phyloP scores from a whole-genome alignment of 257 asterid species.

The Solanum bulbocastanum region DNA sequence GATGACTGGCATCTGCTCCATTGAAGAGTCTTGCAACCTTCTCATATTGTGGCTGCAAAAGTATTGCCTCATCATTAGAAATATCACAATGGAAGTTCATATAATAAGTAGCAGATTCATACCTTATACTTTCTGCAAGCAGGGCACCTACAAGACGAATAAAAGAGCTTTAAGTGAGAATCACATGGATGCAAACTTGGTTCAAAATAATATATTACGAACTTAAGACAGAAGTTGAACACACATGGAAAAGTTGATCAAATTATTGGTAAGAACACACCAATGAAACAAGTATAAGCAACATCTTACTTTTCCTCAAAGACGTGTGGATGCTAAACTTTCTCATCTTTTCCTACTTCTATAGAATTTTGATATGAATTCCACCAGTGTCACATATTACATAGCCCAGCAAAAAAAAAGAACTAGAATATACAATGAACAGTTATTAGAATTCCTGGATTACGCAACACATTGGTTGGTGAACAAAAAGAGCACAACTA shows the following conservation, averaged over 20 bases:
- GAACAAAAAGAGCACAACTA: background rate
- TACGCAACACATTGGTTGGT: background rate
- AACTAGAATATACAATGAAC: background rate
- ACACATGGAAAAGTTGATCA: background rate
- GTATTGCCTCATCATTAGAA: slow-evolving; percentile 12
- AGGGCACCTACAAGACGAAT: slow-evolving; percentile 71
- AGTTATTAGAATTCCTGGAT: background rate
- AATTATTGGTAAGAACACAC: background rate
- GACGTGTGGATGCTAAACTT: background rate
- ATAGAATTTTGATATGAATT: background rate
- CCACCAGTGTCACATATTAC: background rate
- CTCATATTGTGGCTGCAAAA: slow-evolving; percentile 15
- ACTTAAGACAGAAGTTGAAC: background rate
- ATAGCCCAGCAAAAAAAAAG: background rate
- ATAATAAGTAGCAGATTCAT: background rate
- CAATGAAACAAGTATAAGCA: background rate
- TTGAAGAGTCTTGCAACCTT: slow-evolving; percentile 13
- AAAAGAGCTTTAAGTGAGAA: slow-evolving; percentile 7
- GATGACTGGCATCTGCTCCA: slow-evolving; percentile 13
- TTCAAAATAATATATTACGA: background rate
- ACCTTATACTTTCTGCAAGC: slow-evolving; percentile 99
- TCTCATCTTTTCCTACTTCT: background rate
- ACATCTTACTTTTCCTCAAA: background rate
- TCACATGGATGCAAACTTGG: background rate
- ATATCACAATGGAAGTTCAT: background rate